A percentile compares a stretch with the other conserved stretches of the same genome.
Evolutionary conservation across 345 rosid genomes (phyloP).

Genomic region (Schrenkiella parvula): DNA sequence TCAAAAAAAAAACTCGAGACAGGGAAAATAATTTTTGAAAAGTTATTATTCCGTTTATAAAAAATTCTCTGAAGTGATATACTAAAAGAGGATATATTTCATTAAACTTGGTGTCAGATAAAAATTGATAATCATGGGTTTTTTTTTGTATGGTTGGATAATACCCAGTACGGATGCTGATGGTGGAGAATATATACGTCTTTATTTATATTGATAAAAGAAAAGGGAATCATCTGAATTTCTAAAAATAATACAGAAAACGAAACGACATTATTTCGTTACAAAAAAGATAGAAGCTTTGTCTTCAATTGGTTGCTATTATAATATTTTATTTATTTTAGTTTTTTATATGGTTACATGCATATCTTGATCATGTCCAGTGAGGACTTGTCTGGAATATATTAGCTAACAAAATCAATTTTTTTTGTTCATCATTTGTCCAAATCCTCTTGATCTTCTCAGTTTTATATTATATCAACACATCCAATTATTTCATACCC

Average conservation of each 20-base stretch:
- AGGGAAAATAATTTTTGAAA: background rate
- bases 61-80: background rate
- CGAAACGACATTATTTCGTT: slow-evolving; percentile 1
- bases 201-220: background rate
- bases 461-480: slow-evolving; percentile 8
- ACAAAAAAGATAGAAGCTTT: slow-evolving; percentile 25
- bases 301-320: slow-evolving; percentile 23
- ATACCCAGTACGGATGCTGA: slow-evolving; percentile 30
- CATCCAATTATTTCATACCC: slow-evolving; percentile 20
- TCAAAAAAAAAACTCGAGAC: background rate
- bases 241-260: slow-evolving; percentile 19
- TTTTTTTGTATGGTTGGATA: slow-evolving; percentile 12
- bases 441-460: slow-evolving; percentile 29
- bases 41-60: background rate
- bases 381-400: slow-evolving; percentile 34
- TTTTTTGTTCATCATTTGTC: slow-evolving; percentile 20
- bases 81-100: slow-evolving; percentile 23
- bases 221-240: slow-evolving; percentile 19
- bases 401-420: slow-evolving; percentile 6
- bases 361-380: slow-evolving; percentile 36
- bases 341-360: slow-evolving; percentile 17
- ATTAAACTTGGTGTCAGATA: slow-evolving; percentile 29
- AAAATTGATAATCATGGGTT: slow-evolving; percentile 20
- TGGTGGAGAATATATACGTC: slow-evolving; percentile 11
- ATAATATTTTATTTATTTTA: background rate